A percentile compares a stretch with the other conserved stretches of the same genome.
phyloP scores from a whole-genome alignment of 129 eudicot species.

The Deinandra increscens region DNA sequence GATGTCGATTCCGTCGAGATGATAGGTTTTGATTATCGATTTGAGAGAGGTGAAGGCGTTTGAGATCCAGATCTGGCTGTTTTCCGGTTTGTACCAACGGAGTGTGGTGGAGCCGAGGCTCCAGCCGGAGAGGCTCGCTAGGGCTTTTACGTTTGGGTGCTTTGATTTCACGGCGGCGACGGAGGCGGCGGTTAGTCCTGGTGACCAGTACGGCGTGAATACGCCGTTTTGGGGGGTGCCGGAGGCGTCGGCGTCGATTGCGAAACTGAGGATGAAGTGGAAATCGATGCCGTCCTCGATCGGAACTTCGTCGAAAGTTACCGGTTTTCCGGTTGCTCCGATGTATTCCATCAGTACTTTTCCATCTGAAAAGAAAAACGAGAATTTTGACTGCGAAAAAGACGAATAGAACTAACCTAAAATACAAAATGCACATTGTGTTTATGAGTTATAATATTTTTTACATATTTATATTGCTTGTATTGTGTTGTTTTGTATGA shows the following conservation, averaged over 20 bases:
- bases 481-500: too few relatives aligned
- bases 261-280: slow-evolving; percentile 74
- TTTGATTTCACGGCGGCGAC: slow-evolving; percentile 42
- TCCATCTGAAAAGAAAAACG: slow-evolving; percentile 37
- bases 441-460: too few relatives aligned
- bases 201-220: slow-evolving; percentile 63
- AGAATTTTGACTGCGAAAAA: not conserved
- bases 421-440: too few relatives aligned
- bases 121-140: slow-evolving; percentile 90
- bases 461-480: too few relatives aligned
- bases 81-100: slow-evolving; percentile 54
- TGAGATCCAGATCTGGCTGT: slow-evolving; percentile 48
- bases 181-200: slow-evolving; percentile 50
- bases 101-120: slow-evolving; percentile 49
- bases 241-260: slow-evolving; percentile 52
- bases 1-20: slow-evolving; percentile 68
- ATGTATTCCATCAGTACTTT: slow-evolving; percentile 85
- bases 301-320: slow-evolving; percentile 47
- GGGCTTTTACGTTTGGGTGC: slow-evolving; percentile 65
- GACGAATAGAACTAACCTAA: too few relatives aligned
- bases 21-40: slow-evolving; percentile 44
- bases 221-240: slow-evolving; percentile 61
- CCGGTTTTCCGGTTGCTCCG: slow-evolving; percentile 68
- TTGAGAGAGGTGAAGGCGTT: slow-evolving; percentile 55
- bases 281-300: slow-evolving; percentile 52